Percentiles rank a stretch among this genome's conserved stretches.
Evolutionary conservation across 768 basidiomycete species (phyloP).

Genomic region (Termitomyces sp.): DNA sequence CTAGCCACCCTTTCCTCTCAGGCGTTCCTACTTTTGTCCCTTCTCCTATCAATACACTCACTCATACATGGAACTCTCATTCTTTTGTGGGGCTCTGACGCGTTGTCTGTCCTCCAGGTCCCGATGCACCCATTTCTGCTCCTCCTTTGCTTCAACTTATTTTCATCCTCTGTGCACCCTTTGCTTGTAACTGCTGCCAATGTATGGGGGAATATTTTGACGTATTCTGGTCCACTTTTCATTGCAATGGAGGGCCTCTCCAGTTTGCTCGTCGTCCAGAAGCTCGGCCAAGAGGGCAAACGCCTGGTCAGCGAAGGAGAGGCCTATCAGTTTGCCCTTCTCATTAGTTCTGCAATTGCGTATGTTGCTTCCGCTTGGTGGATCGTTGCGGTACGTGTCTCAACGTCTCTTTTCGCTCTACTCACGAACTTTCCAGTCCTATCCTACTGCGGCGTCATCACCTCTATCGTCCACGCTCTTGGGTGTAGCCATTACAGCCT

Average conservation of each 20-base stretch:
- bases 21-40: constrained; percentile 78
- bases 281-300: constrained; percentile 74
- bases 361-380: constrained; percentile 85
- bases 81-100: constrained; percentile 66
- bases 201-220: constrained; percentile 73
- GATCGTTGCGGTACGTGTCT: constrained; percentile 68
- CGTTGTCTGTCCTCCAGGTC: constrained; percentile 75
- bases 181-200: constrained; percentile 52
- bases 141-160: constrained; percentile 83
- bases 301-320: constrained; percentile 68
- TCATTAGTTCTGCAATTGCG: constrained; percentile 72
- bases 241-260: constrained; percentile 83
- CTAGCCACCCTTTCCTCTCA: constrained; percentile 76
- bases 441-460: constrained; percentile 77
- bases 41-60: constrained; percentile 72
- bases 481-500: constrained; percentile 83
- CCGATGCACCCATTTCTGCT: constrained; percentile 86
- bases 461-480: constrained; percentile 87
- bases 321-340: constrained; percentile 68
- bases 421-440: constrained; percentile 44
- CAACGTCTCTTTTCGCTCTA: not conserved
- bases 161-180: constrained; percentile 61
- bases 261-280: constrained; percentile 78
- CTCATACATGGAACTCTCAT: constrained; percentile 80
- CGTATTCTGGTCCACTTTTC: constrained; percentile 72